Base-by-base conservation (phyloP, 2,329 filamentous ascomycete species). In the Diaporthe vexans region DNA sequence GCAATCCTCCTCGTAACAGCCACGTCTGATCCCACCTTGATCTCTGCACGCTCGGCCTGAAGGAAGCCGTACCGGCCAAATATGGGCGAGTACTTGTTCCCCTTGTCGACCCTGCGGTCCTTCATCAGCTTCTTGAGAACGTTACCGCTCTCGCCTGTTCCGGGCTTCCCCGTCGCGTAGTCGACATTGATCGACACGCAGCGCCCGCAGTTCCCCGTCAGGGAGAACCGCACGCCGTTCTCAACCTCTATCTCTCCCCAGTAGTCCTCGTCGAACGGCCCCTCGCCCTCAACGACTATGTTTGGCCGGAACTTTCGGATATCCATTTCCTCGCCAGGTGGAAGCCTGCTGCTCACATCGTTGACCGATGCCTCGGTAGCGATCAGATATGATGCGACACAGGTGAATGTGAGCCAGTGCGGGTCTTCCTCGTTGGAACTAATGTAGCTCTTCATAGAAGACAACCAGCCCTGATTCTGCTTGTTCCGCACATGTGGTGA, bases 11-110 rank as follows among this genome's bases (percentile, higher is more conserved):
- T 86, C 11, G 85, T 85, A 59, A 93, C 88, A 37, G 81, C 78
- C 74, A 92, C 86, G 59, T 87, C 83, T 81, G 93, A 88, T 1
- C 91, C 91, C 48, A 92, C 86, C 2, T 81, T 81, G 65, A 93
- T 82, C 61, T 79, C 77, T n/a, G 81, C 78, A 21, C 81, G 76
- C 26, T 78, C 77, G 10, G 76, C 76, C 15, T 77, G 59, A 11
- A 93, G 81, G 80, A 94, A 94, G 0, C 88, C 92, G 82, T 95
- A 95, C 58, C 93, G 86, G 13, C 93, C 93, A 85, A 95, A 95
- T 11, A 94, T 86, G 17, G 93, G 93, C 74, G 88, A 89, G 81
- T 90, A 94, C 80, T 90, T 93, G 46, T 85, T 85, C 0, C 93
- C 93, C n/a, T 81, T 76, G 79, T 95, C 93, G 9, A 95, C 92